A percentile compares a stretch with the other conserved stretches of the same genome.
Conservation (phyloP, 1,284 basidiomycete genomes). For the Phylloporus gajari region DNA sequence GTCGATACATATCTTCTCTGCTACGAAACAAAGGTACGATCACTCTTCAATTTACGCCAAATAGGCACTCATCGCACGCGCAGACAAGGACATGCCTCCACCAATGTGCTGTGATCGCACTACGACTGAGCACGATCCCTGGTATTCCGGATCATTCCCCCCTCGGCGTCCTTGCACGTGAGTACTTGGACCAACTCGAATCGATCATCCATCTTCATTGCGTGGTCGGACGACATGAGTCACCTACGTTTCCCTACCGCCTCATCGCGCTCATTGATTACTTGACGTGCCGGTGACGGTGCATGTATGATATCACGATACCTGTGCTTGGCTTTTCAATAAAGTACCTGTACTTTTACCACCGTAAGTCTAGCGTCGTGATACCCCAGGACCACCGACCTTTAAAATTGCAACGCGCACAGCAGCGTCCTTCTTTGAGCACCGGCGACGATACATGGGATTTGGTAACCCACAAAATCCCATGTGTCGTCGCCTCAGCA, state of each 20-base stretch:
- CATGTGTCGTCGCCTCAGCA: constrained; percentile 87
- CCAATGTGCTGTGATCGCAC: constrained; percentile 23
- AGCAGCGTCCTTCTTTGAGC: constrained; percentile 61
- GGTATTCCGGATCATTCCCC: constrained; percentile 17
- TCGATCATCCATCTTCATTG: constrained; percentile 21
- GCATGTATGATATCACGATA: constrained; percentile 20
- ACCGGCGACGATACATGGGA: constrained; percentile 43
- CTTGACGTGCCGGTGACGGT: constrained; percentile 44
- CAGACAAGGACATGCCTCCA: constrained; percentile 33
- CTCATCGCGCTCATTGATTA: constrained; percentile 54
- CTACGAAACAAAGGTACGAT: constrained; percentile 44
- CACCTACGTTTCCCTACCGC: constrained; percentile 29
- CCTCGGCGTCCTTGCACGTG: constrained; percentile 45
- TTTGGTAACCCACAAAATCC: constrained; percentile 67
- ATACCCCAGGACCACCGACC: constrained; percentile 50
- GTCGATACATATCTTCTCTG: constrained; percentile 61
- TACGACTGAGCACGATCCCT: constrained; percentile 33
- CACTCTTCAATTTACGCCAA: neutral
- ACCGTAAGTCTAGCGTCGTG: neutral
- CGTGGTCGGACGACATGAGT: neutral
- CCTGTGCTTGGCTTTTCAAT: too few species aligned
- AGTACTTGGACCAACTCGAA: constrained; percentile 53
- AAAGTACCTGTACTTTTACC: constrained; percentile 61
- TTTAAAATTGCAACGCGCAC: constrained; percentile 73
- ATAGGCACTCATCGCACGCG: neutral